Evolutionary conservation across 164 flowering plant genomes (phyloP).

Genomic region (Umbellularia californica): DNA sequence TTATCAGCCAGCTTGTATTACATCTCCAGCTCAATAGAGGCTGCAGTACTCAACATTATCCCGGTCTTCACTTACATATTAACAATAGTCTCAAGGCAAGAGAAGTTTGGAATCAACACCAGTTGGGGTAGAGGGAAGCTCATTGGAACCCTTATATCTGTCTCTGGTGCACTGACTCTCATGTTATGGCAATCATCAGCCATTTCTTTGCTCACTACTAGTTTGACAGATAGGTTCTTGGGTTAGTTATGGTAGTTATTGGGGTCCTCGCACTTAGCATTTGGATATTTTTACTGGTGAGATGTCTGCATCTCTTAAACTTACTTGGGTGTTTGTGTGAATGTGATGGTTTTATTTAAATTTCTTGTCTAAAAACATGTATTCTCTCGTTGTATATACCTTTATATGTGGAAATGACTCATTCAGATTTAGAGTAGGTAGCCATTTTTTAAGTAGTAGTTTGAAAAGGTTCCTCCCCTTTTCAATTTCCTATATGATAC

Average conservation of each 20-base stretch:
- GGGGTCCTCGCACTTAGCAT: constrained; percentile 17
- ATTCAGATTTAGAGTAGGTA: not conserved
- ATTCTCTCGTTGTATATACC: not conserved
- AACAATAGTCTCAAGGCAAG: constrained; percentile 4
- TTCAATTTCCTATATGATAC: not conserved
- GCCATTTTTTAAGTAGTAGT: not conserved
- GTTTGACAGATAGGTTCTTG: constrained; percentile 2
- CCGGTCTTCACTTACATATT: constrained; percentile 4
- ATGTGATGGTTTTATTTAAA: not conserved
- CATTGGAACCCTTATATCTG: constrained; percentile 7
- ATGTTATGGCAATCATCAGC: constrained; percentile 10
- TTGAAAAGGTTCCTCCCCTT: too few relatives aligned
- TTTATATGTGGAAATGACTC: not conserved
- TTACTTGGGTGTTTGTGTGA: not conserved
- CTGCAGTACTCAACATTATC: constrained; percentile 6
- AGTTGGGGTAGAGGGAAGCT: constrained; percentile 7
- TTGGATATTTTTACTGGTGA: constrained; percentile 21
- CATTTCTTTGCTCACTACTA: not conserved
- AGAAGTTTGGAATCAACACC: constrained; percentile 2
- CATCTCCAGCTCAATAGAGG: constrained; percentile 9
- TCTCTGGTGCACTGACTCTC: constrained; percentile 3
- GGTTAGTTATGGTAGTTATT: constrained; percentile 15
- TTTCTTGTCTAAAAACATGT: not conserved
- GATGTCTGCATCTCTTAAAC: not conserved
- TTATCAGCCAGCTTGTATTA: not conserved